Percentiles rank a stretch among this genome's conserved stretches.
phyloP scores from a whole-genome alignment of 2,329 filamentous ascomycete genomes.

The Hysterium pulicare region DNA sequence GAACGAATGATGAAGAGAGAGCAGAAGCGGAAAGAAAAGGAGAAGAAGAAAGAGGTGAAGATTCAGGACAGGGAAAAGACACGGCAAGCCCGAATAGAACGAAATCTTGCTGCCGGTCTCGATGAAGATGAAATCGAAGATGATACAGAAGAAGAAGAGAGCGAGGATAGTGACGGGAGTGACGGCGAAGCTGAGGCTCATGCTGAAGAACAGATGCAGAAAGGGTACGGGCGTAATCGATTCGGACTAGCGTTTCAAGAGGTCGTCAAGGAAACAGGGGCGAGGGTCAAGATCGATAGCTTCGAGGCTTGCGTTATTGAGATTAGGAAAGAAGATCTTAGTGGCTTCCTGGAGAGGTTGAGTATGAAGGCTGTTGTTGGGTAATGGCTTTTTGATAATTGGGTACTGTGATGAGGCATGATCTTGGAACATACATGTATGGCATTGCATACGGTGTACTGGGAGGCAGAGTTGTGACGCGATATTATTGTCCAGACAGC shows the following conservation, averaged over 20 bases:
- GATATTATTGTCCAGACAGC: no score
- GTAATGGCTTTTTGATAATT: slow-evolving; percentile 7
- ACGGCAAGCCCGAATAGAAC: slow-evolving; percentile 43
- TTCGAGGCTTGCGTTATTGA: slow-evolving; percentile 98
- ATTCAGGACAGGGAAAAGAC: slow-evolving; percentile 62
- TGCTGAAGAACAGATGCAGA: slow-evolving; percentile 52
- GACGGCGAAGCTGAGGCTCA: slow-evolving; percentile 56
- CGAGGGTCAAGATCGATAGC: slow-evolving; percentile 86
- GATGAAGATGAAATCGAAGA: slow-evolving; percentile 54
- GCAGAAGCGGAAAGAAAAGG: slow-evolving; percentile 57
- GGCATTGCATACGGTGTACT: slow-evolving; percentile 10
- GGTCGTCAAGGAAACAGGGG: slow-evolving; percentile 86
- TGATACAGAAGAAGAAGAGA: slow-evolving; percentile 49
- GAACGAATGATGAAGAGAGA: slow-evolving; percentile 66
- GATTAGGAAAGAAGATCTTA: slow-evolving; percentile 92
- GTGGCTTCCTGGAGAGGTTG: slow-evolving; percentile 83
- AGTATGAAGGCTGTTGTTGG: slow-evolving; percentile 85
- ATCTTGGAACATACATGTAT: slow-evolving; percentile 6
- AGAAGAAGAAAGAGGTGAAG: slow-evolving; percentile 45
- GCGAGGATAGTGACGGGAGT: slow-evolving; percentile 64
- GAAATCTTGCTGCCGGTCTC: slow-evolving; percentile 55
- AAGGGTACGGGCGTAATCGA: slow-evolving; percentile 75
- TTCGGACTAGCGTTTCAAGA: slow-evolving; percentile 96
- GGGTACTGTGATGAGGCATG: slow-evolving; percentile 6
- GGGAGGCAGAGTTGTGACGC: no score